phyloP scores from a whole-genome alignment of 768 basidiomycete species.

The Suillus hirtellus region DNA sequence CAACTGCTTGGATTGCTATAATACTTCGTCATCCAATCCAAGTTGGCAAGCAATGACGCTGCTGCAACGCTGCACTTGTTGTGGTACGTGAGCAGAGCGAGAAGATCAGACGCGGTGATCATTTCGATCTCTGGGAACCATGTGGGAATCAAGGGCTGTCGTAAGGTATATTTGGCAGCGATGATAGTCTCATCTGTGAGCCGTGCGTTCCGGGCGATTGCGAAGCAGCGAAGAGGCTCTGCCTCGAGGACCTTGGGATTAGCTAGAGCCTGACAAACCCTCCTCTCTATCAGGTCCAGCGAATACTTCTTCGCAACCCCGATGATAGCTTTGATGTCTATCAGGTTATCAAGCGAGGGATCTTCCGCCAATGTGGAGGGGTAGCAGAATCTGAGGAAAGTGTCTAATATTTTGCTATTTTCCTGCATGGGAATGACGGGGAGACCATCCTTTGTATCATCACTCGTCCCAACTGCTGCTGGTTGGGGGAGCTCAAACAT shows the following conservation, averaged over 20 bases:
- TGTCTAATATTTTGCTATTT: slow-evolving; percentile 16
- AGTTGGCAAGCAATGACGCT: neutral
- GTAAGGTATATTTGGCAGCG: slow-evolving; percentile 27
- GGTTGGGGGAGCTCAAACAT: slow-evolving; percentile 8
- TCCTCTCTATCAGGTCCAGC: slow-evolving; percentile 35
- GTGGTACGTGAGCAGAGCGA: slow-evolving; percentile 19
- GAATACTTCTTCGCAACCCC: slow-evolving; percentile 43
- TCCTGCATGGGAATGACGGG: slow-evolving; percentile 14
- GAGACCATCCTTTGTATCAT: slow-evolving; percentile 1
- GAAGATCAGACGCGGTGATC: slow-evolving; percentile 22
- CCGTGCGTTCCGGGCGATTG: slow-evolving; percentile 26
- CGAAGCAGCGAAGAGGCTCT: slow-evolving; percentile 27
- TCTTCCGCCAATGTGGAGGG: slow-evolving; percentile 8
- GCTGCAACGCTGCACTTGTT: slow-evolving; percentile 7
- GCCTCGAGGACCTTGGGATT: slow-evolving; percentile 13
- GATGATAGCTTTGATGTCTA: slow-evolving; percentile 18
- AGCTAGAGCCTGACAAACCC: slow-evolving; percentile 19
- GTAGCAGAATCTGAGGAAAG: slow-evolving; percentile 21
- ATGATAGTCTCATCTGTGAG: slow-evolving; percentile 21
- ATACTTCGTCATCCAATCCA: slow-evolving; percentile 5
- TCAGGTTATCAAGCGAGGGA: slow-evolving; percentile 1
- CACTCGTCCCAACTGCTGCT: neutral
- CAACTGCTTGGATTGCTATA: neutral
- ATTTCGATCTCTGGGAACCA: slow-evolving; percentile 22
- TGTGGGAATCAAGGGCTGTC: slow-evolving; percentile 19